Evolutionary conservation across 1,284 basidiomycete species (phyloP).

Genomic region (Schizopora paradoxa): DNA sequence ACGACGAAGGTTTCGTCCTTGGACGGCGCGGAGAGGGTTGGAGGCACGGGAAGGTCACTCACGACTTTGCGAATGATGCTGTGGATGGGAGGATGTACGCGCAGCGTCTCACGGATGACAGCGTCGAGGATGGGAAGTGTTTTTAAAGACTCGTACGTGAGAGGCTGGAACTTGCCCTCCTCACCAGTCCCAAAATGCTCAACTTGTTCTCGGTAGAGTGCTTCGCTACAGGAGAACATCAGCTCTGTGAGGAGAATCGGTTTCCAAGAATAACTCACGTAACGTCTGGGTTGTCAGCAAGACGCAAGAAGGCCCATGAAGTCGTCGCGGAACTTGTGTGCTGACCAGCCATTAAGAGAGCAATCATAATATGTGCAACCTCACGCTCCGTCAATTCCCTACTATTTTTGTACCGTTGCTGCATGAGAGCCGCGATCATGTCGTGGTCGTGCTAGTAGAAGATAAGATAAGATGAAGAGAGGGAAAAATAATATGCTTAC

Average conservation of each 20-base stretch:
- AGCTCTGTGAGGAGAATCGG: neutral
- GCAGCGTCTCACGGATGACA: constrained; percentile 89
- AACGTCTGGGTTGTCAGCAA: constrained; percentile 77
- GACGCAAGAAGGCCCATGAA: constrained; percentile 89
- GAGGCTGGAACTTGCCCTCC: constrained; percentile 74
- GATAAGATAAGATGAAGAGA: constrained; percentile 3
- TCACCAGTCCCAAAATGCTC: constrained; percentile 77
- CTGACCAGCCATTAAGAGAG: constrained; percentile 95
- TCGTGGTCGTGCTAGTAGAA: constrained; percentile 70
- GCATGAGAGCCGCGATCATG: constrained; percentile 88
- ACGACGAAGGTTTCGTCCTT: constrained; percentile 76
- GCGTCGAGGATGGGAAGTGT: constrained; percentile 82
- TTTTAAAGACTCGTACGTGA: constrained; percentile 87
- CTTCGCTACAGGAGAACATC: constrained; percentile 44
- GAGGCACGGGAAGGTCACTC: constrained; percentile 78
- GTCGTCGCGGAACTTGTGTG: constrained; percentile 93
- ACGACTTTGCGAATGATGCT: constrained; percentile 88
- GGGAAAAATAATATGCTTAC: constrained; percentile 25
- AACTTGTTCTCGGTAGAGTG: constrained; percentile 87
- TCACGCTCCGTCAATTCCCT: constrained; percentile 79
- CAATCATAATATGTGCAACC: constrained; percentile 96
- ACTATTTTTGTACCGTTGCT: constrained; percentile 86
- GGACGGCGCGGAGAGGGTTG: constrained; percentile 73
- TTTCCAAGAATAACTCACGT: constrained; percentile 47
- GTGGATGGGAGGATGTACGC: constrained; percentile 91